Evolutionary conservation across 129 eudicot genomes (phyloP), one percentile per base, ranked within the genome.

Genomic region (Gnaphalium uliginosum): DNA sequence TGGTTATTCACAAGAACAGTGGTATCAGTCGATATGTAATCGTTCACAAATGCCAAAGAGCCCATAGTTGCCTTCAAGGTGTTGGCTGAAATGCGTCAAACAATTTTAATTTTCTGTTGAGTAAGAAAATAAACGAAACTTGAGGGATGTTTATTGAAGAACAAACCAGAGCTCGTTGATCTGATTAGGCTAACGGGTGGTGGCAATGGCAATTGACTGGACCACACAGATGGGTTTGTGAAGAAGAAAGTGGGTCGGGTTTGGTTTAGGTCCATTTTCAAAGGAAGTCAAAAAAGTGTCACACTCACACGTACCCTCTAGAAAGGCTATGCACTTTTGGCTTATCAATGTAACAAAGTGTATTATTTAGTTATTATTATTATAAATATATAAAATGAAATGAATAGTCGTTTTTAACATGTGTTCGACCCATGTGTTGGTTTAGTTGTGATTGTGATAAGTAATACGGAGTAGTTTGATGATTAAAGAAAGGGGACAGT

Each of bases 31-130:
- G 84, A 78, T 56, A 81, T 78, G 74, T 54, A 54, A 46, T 86
- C 89, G 62, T 76, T 74, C 6, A 59, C 64, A 72, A 84, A 84
- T 13, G 87, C 83, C n/a, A 82, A 82, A 35, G 89, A 86, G 54
- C 82, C 77, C 87, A 90, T 78, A 22, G 90, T 90, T 25, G 92
- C 89, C 87, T 74, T 81, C 58, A 9, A 81, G 61, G 33, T 76
- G 84, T 82, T 84, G 26, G 83, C 82, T 35, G 73, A 73, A 73
- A 54, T 79, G 83, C 79, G 69, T 73, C 54, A 66, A 5, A 3
- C 62, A 51, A 54, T 46, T 22, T 63, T 66, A 50, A 13, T 79
- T 78, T 61, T 73, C 23, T 53, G 43, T 41, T 30, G 77, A 76
- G 78, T n/a, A 32, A 32, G 26, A 17, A n/a, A 32, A 21, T 7